Conservation (phyloP, 768 basidiomycete species). For the Hysterangium stoloniferum region DNA sequence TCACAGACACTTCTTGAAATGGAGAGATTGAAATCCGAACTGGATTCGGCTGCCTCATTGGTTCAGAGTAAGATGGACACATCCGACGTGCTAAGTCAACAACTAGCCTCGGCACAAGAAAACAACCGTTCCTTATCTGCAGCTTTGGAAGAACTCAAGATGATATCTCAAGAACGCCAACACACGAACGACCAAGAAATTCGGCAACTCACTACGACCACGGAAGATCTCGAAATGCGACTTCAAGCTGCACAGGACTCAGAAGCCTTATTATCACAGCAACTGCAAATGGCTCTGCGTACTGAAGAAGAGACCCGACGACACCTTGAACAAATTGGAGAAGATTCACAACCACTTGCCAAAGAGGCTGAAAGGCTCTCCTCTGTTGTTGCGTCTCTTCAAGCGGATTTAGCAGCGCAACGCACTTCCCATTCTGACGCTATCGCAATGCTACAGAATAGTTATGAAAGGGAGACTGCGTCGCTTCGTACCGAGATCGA, state of each 20-base stretch:
- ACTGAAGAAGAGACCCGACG: neutral
- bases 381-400: neutral
- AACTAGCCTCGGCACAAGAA: conserved; percentile 13
- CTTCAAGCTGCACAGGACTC: conserved; percentile 27
- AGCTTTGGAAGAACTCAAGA: conserved; percentile 17
- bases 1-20: conserved; percentile 27
- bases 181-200: conserved; percentile 2
- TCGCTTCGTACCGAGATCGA: neutral
- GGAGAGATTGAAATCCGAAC: conserved; percentile 23
- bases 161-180: neutral
- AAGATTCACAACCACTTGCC: neutral
- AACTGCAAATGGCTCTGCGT: conserved; percentile 22
- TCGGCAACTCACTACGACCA: conserved; percentile 19
- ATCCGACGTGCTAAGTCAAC: conserved; percentile 14
- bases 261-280: conserved; percentile 28
- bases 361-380: neutral
- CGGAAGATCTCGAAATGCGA: conserved; percentile 25
- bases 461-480: neutral
- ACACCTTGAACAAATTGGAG: neutral
- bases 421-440: neutral
- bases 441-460: neutral
- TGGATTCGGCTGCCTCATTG: conserved; percentile 18
- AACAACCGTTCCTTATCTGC: conserved; percentile 3
- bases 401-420: neutral
- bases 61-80: conserved; percentile 16